These are phyloP conservation scores for Colletotrichum musicola DNA, from an alignment of 2,329 filamentous ascomycete genomes.

Conservation along the genomic window DNA sequence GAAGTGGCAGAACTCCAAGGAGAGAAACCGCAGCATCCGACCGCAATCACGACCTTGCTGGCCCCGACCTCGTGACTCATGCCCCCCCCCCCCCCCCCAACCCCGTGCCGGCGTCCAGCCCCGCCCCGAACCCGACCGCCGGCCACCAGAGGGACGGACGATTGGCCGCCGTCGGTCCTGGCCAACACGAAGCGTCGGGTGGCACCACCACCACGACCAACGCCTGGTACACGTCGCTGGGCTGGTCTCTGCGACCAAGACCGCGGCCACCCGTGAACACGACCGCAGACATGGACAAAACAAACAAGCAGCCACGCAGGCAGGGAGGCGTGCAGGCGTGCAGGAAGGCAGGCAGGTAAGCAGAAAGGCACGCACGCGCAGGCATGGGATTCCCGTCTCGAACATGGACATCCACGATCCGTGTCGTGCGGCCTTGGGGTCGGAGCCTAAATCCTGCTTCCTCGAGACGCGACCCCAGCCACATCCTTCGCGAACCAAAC, in stretches of 20 bases:
- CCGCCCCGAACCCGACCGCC: slow-evolving; percentile 33
- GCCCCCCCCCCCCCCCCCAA: slow-evolving; percentile 19
- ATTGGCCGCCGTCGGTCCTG: slow-evolving; percentile 1
- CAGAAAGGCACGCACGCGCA: not conserved
- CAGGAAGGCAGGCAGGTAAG: not conserved
- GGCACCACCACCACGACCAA: slow-evolving; percentile 3
- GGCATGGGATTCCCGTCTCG: slow-evolving; percentile 1
- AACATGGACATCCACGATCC: slow-evolving; percentile 14
- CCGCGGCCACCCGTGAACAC: slow-evolving; percentile 8
- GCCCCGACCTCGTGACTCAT: slow-evolving; percentile 33
- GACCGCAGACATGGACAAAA: not conserved
- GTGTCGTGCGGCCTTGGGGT: slow-evolving; percentile 5
- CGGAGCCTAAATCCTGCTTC: slow-evolving; percentile 39
- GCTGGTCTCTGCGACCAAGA: slow-evolving; percentile 1
- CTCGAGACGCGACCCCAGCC: slow-evolving; percentile 25
- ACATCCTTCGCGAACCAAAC: slow-evolving; percentile 29
- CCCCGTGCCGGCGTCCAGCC: slow-evolving; percentile 32
- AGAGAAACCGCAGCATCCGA: slow-evolving; percentile 13
- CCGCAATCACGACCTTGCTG: slow-evolving; percentile 14
- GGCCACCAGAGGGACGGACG: not conserved
- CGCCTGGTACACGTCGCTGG: slow-evolving; percentile 4
- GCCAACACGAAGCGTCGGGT: slow-evolving; percentile 1
- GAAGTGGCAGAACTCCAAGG: not conserved
- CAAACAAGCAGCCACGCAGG: slow-evolving; percentile 1
- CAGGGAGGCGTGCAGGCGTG: no score